phyloP scores from a whole-genome alignment of 345 rosid species.

The Eucalyptus cloeziana region DNA sequence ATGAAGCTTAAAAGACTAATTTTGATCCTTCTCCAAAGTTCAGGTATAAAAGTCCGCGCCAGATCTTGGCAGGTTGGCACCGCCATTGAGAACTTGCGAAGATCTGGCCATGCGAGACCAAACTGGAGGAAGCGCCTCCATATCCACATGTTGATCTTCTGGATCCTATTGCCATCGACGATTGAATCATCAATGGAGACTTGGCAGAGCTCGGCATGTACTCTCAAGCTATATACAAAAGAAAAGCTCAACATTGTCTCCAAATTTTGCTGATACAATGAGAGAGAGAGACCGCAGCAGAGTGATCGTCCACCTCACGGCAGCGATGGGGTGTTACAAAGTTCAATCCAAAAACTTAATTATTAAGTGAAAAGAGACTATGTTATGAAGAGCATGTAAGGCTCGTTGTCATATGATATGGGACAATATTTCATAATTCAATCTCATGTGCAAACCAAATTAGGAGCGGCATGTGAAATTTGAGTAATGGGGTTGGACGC shows the following conservation, averaged over 20 bases:
- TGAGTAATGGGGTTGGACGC: background rate
- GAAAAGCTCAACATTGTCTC: background rate
- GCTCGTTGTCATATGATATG: fast-evolving
- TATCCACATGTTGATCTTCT: background rate
- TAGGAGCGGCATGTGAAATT: background rate
- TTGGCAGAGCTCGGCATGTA: background rate
- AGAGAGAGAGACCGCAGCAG: background rate
- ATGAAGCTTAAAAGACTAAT: background rate
- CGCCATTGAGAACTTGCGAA: background rate
- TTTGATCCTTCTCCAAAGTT: background rate
- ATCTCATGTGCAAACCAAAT: background rate
- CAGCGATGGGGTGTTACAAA: background rate
- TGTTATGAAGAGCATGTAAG: background rate
- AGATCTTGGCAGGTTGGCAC: background rate
- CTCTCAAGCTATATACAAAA: background rate
- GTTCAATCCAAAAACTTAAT: fast-evolving
- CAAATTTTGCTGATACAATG: background rate
- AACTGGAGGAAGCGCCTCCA: background rate
- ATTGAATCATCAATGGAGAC: background rate
- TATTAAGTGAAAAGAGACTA: background rate
- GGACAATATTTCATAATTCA: too few species aligned
- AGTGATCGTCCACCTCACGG: background rate
- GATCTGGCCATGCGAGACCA: background rate
- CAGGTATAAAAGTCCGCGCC: background rate
- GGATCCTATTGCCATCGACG: background rate